Base-by-base conservation (phyloP, 2,329 filamentous ascomycete species). In the Phyllosticta citrichinensis region DNA sequence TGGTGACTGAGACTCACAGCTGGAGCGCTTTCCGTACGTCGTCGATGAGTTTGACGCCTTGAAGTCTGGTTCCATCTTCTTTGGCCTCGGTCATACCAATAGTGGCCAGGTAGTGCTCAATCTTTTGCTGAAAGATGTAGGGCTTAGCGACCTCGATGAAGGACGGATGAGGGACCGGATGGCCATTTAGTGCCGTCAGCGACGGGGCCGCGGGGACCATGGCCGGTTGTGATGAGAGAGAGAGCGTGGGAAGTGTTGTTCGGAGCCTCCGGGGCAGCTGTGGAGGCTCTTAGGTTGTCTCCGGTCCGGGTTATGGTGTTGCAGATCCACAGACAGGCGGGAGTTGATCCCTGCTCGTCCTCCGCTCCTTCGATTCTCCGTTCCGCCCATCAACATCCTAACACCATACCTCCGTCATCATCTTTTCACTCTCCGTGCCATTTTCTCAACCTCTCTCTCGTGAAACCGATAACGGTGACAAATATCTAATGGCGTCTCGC, bases 11-110 rank as follows among this genome's bases (percentile, higher is more conserved):
- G 2, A 51, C 87, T 68, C 77, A 94, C 87, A 99, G 76, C 66
- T 89, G 87, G 57, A 99, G 79, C 22, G 84, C 83, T 67, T 87
- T 85, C 55, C 93, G 83, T 52, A 96, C 88, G 63, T 86, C 88
- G 69, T 97, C 90, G 64, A 99, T 93, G 80, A 93, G 88, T 62
- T 90, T 84, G 10, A 97, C 87, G 19, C 93, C 94, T 69, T 94
- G 90, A 53, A 97, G 76, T 58, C 93, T 86, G 65, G 90, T 85
- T 63, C 77, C 84, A 69, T 93, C 89, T 72, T 97, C 92, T 62
- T 88, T 86, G 47, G 88, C 84, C 57, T 89, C 85, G 69, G 89
- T 88, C 68, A 87, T 84, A 50, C 85, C 85, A 64, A 87, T 85
- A 20, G 83, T 82, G 53, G 81, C 80, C 62, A 96, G 81, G 72